Conservation (phyloP, 106 monocot genomes). For the Agapanthus africanus region DNA sequence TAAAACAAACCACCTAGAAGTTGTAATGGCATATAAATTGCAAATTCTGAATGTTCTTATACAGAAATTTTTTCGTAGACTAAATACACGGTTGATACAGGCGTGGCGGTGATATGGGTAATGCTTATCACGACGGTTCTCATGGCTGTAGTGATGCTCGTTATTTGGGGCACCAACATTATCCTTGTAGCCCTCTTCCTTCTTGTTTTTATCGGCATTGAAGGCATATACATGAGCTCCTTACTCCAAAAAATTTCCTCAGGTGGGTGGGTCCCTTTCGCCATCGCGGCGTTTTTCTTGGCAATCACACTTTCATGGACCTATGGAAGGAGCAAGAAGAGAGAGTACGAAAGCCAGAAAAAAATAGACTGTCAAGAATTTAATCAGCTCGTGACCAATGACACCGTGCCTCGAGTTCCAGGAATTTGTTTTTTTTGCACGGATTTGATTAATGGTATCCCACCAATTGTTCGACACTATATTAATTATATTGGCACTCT, state of each 20-base stretch:
- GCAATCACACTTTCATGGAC: conserved; percentile 43
- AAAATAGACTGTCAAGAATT: no score
- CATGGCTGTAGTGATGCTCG: conserved; percentile 44
- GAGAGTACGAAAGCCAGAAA: no score
- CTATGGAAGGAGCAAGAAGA: conserved; percentile 40
- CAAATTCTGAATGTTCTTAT: no score
- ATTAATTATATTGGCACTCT: no score
- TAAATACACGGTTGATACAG: conserved; percentile 13
- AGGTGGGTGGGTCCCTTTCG: conserved; percentile 75
- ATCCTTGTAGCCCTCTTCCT: conserved; percentile 27
- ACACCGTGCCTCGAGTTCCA: no score
- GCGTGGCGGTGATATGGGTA: conserved; percentile 60
- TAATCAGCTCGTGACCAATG: no score
- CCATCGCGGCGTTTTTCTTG: conserved; percentile 42
- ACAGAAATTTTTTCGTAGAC: no score
- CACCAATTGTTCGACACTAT: no score
- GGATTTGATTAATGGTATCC: no score
- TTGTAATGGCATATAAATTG: no score
- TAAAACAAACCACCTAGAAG: no score
- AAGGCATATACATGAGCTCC: conserved; percentile 41
- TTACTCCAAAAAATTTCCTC: conserved; percentile 33
- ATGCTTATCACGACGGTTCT: conserved; percentile 61
- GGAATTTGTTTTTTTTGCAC: no score
- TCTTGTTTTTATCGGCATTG: conserved; percentile 22
- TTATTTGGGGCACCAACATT: conserved; percentile 40